Conservation (phyloP, 192 early-diverging fungal genomes). For the Borealophlyctis nickersoniae region DNA sequence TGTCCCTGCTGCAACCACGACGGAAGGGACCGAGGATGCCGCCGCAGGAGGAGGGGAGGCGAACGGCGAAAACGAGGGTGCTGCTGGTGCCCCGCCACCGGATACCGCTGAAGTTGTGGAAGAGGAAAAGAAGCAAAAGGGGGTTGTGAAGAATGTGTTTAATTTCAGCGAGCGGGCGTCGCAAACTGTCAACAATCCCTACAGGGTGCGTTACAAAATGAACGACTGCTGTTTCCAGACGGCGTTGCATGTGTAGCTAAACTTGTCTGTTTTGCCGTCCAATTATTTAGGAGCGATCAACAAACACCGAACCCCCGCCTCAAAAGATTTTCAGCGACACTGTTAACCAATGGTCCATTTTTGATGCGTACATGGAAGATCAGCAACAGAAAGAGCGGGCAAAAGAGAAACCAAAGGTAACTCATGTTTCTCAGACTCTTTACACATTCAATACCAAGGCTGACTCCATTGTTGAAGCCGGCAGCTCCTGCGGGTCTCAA, state of each 20-base stretch:
- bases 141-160: conserved; percentile 56
- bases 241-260: no score
- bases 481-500: conserved; percentile 38
- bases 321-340: conserved; percentile 47
- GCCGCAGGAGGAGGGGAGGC: conserved; percentile 22
- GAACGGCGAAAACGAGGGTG: conserved; percentile 17
- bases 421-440: neutral
- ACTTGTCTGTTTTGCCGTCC: no score
- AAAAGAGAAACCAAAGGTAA: conserved; percentile 58
- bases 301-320: conserved; percentile 65
- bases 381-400: conserved; percentile 55
- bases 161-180: conserved; percentile 61
- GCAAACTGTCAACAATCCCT: conserved; percentile 62
- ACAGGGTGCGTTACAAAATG: conserved; percentile 33
- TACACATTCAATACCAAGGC: neutral
- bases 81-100: conserved; percentile 5
- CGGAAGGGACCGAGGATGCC: conserved; percentile 1
- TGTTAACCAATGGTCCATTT: conserved; percentile 65
- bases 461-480: conserved; percentile 12
- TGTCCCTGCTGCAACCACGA: conserved; percentile 7
- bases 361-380: conserved; percentile 62
- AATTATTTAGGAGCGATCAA: conserved; percentile 45
- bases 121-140: conserved; percentile 47
- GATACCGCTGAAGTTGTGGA: conserved; percentile 25
- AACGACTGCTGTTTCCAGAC: no score